phyloP scores from a whole-genome alignment of 2,329 filamentous ascomycete genomes.

The Calonectria multiphialidica region DNA sequence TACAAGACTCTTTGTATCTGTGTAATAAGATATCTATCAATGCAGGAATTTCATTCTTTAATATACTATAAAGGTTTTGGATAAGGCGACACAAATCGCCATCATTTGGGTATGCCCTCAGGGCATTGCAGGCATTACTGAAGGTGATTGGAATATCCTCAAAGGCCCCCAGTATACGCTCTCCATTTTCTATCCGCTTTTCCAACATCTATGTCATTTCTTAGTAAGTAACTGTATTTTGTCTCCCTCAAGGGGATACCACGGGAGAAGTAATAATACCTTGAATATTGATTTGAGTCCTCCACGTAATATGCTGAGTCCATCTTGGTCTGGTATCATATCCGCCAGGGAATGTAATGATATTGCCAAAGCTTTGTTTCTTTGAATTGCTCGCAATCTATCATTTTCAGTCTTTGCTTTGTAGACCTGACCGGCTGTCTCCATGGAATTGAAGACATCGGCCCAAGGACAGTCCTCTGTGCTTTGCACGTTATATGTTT shows the following conservation, averaged over 20 bases:
- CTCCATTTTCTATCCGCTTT: constrained; percentile 11
- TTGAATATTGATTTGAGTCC: constrained; percentile 13
- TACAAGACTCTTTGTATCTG: constrained; percentile 7
- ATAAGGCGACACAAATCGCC: not conserved
- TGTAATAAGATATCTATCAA: constrained; percentile 4
- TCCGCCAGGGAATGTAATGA: not conserved
- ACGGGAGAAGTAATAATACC: not conserved
- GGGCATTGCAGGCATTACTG: not conserved
- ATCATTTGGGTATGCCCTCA: not conserved
- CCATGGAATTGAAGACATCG: constrained; percentile 9
- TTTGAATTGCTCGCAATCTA: not conserved
- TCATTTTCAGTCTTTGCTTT: not conserved
- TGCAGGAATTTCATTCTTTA: not conserved
- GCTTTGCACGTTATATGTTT: no score
- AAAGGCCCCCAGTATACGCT: constrained; percentile 12
- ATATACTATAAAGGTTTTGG: not conserved
- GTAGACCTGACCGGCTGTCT: not conserved
- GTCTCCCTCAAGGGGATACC: not conserved
- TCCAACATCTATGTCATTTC: not conserved
- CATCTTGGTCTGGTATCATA: not conserved
- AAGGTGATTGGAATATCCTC: constrained; percentile 19
- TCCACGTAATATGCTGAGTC: constrained; percentile 8
- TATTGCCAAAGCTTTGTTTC: not conserved
- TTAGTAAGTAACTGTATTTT: not conserved
- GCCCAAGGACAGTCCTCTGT: constrained; percentile 1